Conservation (phyloP, 2,329 filamentous ascomycete genomes). For the Graphiopsis chlorocephala region DNA sequence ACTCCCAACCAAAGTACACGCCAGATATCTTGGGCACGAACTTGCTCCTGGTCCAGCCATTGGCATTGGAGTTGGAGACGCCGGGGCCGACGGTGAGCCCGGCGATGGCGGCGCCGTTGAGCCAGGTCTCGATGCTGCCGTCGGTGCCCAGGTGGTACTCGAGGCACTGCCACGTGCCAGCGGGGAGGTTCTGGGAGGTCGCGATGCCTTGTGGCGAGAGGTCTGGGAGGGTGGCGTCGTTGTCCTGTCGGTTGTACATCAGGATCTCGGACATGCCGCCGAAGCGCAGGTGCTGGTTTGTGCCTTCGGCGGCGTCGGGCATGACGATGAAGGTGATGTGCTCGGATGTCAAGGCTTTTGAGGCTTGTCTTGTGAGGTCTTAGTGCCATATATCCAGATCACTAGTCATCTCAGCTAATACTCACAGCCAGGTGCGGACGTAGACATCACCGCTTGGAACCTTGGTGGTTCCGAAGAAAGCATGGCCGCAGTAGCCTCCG, state of each 20-base stretch:
- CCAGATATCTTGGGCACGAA: constrained; percentile 53
- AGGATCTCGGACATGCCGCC: constrained; percentile 60
- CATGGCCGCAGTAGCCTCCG: constrained; percentile 57
- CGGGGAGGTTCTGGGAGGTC: constrained; percentile 50
- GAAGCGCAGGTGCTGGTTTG: constrained; percentile 60
- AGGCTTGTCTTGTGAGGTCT: neutral
- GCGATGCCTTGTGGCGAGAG: constrained; percentile 60
- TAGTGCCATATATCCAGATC: neutral
- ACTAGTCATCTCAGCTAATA: constrained; percentile 16
- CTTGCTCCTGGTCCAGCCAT: constrained; percentile 49
- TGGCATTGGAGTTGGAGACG: constrained; percentile 51
- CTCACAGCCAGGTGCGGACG: constrained; percentile 56
- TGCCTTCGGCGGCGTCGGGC: constrained; percentile 56
- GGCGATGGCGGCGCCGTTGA: constrained; percentile 52
- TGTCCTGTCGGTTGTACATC: constrained; percentile 64
- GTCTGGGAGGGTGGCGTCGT: constrained; percentile 61
- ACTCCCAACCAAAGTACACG: constrained; percentile 64
- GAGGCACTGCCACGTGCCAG: constrained; percentile 57
- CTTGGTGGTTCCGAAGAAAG: constrained; percentile 59
- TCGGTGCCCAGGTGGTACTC: constrained; percentile 60
- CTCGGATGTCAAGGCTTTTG: constrained; percentile 56
- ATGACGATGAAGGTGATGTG: constrained; percentile 65
- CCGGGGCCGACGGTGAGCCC: constrained; percentile 52
- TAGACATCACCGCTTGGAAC: constrained; percentile 58
- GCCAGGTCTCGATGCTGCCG: constrained; percentile 60